Evolutionary conservation across 2,329 filamentous ascomycete species (phyloP), one percentile per base, ranked within the genome.

Genomic region (Zymoseptoria pseudotritici): DNA sequence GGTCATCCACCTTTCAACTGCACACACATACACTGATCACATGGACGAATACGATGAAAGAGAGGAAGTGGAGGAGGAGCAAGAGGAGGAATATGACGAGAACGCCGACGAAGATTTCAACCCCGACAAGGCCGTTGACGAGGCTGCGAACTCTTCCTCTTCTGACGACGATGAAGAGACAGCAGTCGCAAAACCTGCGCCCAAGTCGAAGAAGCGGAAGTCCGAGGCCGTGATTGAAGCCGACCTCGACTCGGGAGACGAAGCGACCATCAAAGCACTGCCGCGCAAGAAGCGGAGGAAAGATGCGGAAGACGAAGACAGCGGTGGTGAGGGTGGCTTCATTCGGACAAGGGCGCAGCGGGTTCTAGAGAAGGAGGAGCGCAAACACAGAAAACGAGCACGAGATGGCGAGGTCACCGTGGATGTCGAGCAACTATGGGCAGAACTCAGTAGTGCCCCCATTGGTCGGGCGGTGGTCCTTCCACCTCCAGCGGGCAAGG

Each of bases 381-480:
- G 75, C 57, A 78, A 77, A 69, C 72, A 79, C 5, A 69, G 80
- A 13, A 78, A 78, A 51, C 77, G 73, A 75, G 62, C 63, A 53
- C 29, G 65, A 56, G 58, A 79, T 78, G 52, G 69, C 17, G 76
- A 77, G 29, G 81, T 81, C 55, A 83, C 82, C 0, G 75, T 83
- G 49, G 80, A 84, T 61, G 80, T 84, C 4, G 76, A 84, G 60
- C 76, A 77, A 19, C 61, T 84, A 54, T 84, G 82, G 82, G 77
- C 74, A 57, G 76, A 77, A 60, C 78, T 84, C 75, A 82, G 79
- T 54, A 67, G 61, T 19, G 62, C 67, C 20, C 72, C 72, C 11
- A 55, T 74, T 4, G 72, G 72, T 13, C 61, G 69, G 46, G 60
- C 59, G 11, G 42, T 64, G 17, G 50, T 63, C 7, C 58, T 63